phyloP scores from a whole-genome alignment of 148 eudicot species.

The Chenopodium formosanum region DNA sequence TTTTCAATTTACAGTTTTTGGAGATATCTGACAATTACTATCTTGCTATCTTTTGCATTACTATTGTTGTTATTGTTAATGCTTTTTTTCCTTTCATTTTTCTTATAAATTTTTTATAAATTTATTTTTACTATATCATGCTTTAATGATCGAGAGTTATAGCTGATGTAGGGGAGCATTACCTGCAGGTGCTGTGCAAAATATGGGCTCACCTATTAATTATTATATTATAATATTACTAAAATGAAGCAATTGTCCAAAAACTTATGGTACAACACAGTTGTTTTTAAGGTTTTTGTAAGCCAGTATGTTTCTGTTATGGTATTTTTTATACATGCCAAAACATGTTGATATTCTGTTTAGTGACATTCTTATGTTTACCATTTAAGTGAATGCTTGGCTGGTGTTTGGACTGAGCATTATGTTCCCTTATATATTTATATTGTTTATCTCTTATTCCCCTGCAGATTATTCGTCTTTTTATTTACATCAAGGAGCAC shows the following conservation, averaged over 20 bases:
- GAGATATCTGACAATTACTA: too few relatives aligned
- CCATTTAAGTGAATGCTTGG: not conserved
- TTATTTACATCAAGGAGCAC: slow-evolving; percentile 68
- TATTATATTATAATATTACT: too few relatives aligned
- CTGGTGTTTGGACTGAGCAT: not conserved
- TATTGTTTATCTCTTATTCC: slow-evolving; percentile 15
- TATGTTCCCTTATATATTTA: not conserved
- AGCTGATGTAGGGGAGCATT: not conserved
- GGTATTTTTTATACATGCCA: not conserved
- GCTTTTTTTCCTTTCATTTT: not conserved
- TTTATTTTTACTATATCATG: not conserved
- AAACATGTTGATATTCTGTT: not conserved
- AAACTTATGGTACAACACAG: too few relatives aligned
- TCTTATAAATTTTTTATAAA: not conserved
- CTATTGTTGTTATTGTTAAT: not conserved
- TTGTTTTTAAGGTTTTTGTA: not conserved
- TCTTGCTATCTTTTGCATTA: not conserved
- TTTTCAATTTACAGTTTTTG: not conserved
- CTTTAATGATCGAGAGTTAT: not conserved
- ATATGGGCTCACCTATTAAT: not conserved
- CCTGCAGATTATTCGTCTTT: slow-evolving; percentile 80
- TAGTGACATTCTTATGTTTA: slow-evolving; percentile 6
- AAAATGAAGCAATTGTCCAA: too few relatives aligned
- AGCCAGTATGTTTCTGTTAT: not conserved
- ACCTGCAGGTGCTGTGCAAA: not conserved